Base-by-base conservation (phyloP, 768 basidiomycete genomes). In the Boletus rubropictus region DNA sequence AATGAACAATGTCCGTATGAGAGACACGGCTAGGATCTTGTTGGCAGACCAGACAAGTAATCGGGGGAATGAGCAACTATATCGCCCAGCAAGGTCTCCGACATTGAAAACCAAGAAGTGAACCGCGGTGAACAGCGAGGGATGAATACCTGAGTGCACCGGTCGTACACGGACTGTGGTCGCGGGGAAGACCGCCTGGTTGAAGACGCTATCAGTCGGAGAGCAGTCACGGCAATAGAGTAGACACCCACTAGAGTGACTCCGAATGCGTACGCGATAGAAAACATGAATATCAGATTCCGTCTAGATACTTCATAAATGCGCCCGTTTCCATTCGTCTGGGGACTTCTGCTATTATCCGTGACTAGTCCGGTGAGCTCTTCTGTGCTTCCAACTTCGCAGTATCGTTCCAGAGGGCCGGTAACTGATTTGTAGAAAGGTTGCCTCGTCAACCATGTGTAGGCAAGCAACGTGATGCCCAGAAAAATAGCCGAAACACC, bases 141-240 rank as follows among this genome's bases (percentile, higher is more conserved):
- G 89, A 54, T 92, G 88, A 33, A 75, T 79, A 21, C 64, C 60
- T 3, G 78, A 74, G 51, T 83, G 83, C 12, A 78, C 80, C 3
- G 93, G 78, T 31, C 67, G 64, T 43, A 96, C 79, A 0, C 84
- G 85, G 4, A 83, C 78, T 3, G 93, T 93, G 52, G 92, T 84
- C 0, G 92, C 78, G 5, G 93, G 93, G 68, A 79, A 95, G 39
- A 94, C 84, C 25, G 91, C 77, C 92, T 95, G 37, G 25, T 48
- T 32, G 20, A 48, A 43, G 39, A 42, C 4, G 5, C 20, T 20
- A 33, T 53, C 40, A 55, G 32, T 45, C 39, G 48, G 39, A 43
- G 34, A 37, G 22, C 32, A 3, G 46, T 31, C 10, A 44, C 10
- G 8, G 11, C 24, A 41, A 31, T 5, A 24, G 20, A 17, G 20